A percentile compares a stretch with the other conserved stretches of the same genome.
Conservation (phyloP, 805 yeast genomes). For the Candida insectorum region DNA sequence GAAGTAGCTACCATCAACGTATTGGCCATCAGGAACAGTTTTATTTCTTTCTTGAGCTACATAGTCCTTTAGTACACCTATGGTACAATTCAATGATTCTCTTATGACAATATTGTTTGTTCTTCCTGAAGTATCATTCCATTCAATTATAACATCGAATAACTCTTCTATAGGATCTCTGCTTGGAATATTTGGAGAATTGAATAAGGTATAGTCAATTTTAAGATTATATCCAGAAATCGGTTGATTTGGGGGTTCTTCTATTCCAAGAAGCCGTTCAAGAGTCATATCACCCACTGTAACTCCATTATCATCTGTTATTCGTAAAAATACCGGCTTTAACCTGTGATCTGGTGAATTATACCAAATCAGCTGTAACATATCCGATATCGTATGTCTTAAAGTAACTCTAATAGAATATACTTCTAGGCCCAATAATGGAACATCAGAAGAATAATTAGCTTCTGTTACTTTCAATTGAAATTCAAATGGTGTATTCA, state of each 20-base stretch:
- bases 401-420: slow-evolving; percentile 20
- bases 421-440: slow-evolving; percentile 2
- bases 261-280: slow-evolving; percentile 8
- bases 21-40: slow-evolving; percentile 5
- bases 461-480: slow-evolving; percentile 8
- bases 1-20: slow-evolving; percentile 11
- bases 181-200: slow-evolving; percentile 16
- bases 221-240: slow-evolving; percentile 11
- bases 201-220: slow-evolving; percentile 23
- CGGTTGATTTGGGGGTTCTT: slow-evolving; percentile 7
- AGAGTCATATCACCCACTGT: slow-evolving; percentile 11
- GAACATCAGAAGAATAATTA: slow-evolving; percentile 1
- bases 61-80: slow-evolving; percentile 16
- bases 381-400: slow-evolving; percentile 19
- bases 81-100: slow-evolving; percentile 19
- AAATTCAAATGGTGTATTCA: slow-evolving; percentile 19
- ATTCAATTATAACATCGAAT: slow-evolving; percentile 19
- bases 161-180: slow-evolving; percentile 22
- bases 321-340: slow-evolving; percentile 21
- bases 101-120: slow-evolving; percentile 10
- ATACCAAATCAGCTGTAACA: slow-evolving; percentile 27
- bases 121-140: slow-evolving; percentile 10
- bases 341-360: slow-evolving; percentile 19
- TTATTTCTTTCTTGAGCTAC: slow-evolving; percentile 14
- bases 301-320: slow-evolving; percentile 2